phyloP scores from a whole-genome alignment of 108 stramenopile genomes.

The Nitzschia sp. region DNA sequence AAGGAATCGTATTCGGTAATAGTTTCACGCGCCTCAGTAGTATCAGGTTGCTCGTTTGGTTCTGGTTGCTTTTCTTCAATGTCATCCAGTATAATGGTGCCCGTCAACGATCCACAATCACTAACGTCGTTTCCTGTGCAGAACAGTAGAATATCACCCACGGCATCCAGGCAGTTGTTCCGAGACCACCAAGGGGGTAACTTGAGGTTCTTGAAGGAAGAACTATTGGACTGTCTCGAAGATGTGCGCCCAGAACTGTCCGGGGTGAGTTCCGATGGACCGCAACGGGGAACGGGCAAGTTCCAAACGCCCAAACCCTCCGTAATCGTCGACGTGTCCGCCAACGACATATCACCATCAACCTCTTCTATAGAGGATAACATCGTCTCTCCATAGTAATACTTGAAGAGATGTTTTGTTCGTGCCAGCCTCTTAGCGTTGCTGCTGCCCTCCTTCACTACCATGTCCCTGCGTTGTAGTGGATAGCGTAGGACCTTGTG shows the following conservation, averaged over 20 bases:
- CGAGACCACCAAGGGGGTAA: neutral
- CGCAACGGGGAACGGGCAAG: neutral
- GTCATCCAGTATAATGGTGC: neutral
- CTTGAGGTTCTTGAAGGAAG: neutral
- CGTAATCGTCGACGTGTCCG: slow-evolving; percentile 5
- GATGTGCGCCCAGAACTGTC: neutral
- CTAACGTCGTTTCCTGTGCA: neutral
- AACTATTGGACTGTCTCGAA: neutral
- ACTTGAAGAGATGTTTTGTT: slow-evolving; percentile 22
- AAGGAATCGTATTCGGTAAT: neutral
- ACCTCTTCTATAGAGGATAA: neutral
- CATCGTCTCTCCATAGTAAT: slow-evolving; percentile 23
- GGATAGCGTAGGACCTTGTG: slow-evolving; percentile 1
- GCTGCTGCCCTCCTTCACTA: too few relatives aligned
- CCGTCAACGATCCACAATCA: neutral
- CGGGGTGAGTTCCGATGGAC: too few relatives aligned
- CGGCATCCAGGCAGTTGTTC: neutral
- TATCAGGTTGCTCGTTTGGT: neutral
- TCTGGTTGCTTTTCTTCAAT: neutral
- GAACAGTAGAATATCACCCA: neutral
- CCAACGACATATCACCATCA: neutral
- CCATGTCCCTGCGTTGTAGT: slow-evolving; percentile 2
- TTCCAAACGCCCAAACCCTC: neutral
- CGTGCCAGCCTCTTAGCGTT: slow-evolving; percentile 5
- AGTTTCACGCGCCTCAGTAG: neutral